A percentile compares a stretch with the other conserved stretches of the same genome.
phyloP scores from a whole-genome alignment of 2,329 filamentous ascomycete genomes.

The Proliferodiscus dingleyae region DNA sequence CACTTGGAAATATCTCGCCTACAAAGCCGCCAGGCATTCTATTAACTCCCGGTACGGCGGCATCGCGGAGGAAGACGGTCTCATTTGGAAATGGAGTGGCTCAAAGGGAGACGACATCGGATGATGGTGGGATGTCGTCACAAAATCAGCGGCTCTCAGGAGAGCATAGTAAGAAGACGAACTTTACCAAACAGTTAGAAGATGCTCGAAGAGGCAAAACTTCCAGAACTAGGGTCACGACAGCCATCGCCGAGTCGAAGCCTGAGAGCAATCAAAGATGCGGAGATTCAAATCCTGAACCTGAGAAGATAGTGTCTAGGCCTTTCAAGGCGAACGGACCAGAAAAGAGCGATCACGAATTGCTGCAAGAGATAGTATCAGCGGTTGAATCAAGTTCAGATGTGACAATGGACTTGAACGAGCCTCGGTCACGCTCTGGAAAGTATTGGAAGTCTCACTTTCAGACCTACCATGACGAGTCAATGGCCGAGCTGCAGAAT shows the following conservation, averaged over 20 bases:
- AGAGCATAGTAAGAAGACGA: slow-evolving; percentile 27
- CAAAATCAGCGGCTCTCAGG: slow-evolving; percentile 19
- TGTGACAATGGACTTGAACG: slow-evolving; percentile 64
- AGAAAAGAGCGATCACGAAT: slow-evolving; percentile 13
- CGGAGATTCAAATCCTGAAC: neutral
- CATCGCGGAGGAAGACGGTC: slow-evolving; percentile 58
- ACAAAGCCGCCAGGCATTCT: slow-evolving; percentile 47
- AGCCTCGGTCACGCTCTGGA: slow-evolving; percentile 70
- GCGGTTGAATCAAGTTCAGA: slow-evolving; percentile 48
- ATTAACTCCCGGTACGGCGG: slow-evolving; percentile 58
- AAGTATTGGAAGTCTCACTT: slow-evolving; percentile 79
- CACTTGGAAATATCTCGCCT: slow-evolving; percentile 28
- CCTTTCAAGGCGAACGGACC: neutral
- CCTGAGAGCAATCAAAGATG: neutral
- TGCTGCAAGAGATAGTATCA: slow-evolving; percentile 12
- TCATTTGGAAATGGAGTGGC: slow-evolving; percentile 56
- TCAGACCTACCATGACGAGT: slow-evolving; percentile 66
- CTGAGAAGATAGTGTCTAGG: neutral
- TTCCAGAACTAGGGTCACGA: slow-evolving; percentile 2
- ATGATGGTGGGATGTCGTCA: slow-evolving; percentile 15
- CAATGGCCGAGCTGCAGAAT: slow-evolving; percentile 69
- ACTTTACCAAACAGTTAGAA: slow-evolving; percentile 43
- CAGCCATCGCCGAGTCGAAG: neutral
- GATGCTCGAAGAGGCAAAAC: slow-evolving; percentile 34
- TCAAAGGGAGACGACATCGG: slow-evolving; percentile 20